phyloP scores from a whole-genome alignment of 352 stramenopile species.

The Saprolegnia parasitica region DNA sequence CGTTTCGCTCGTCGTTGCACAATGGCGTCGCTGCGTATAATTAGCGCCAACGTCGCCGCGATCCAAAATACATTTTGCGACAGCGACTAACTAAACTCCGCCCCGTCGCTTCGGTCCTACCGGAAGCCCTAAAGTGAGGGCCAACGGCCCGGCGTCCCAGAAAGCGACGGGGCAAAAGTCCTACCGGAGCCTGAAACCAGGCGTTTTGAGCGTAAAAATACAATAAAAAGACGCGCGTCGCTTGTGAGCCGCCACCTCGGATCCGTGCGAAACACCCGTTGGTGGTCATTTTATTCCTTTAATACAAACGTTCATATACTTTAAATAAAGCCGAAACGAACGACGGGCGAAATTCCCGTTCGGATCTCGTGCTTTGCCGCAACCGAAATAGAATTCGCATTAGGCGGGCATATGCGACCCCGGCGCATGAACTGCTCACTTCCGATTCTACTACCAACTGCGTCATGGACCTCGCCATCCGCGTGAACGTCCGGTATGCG shows the following conservation, averaged over 20 bases:
- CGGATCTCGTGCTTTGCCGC: not conserved
- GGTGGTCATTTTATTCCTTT: too few species aligned
- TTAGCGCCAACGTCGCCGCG: too few species aligned
- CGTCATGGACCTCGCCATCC: slow-evolving; percentile 80
- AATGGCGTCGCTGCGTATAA: too few species aligned
- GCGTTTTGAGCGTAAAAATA: not conserved
- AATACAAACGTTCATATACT: too few species aligned
- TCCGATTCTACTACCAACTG: slow-evolving; percentile 5
- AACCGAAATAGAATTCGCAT: slow-evolving; percentile 12
- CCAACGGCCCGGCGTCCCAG: too few species aligned
- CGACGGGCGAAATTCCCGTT: too few species aligned
- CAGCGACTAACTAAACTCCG: too few species aligned
- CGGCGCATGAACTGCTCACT: slow-evolving; percentile 7
- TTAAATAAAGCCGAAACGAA: too few species aligned
- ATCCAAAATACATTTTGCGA: too few species aligned
- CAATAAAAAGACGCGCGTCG: not conserved
- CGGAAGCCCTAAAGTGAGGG: not conserved
- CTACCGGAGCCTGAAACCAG: not conserved
- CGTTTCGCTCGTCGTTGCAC: too few species aligned
- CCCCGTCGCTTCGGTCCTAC: not conserved
- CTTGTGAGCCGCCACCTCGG: not conserved
- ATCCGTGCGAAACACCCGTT: too few species aligned
- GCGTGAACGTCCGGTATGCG: slow-evolving; percentile 83
- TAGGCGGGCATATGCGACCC: too few species aligned
- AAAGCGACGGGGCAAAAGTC: not conserved